phyloP scores from a whole-genome alignment of 192 early-diverging fungal genomes.

The Rhizophagus sp. region DNA sequence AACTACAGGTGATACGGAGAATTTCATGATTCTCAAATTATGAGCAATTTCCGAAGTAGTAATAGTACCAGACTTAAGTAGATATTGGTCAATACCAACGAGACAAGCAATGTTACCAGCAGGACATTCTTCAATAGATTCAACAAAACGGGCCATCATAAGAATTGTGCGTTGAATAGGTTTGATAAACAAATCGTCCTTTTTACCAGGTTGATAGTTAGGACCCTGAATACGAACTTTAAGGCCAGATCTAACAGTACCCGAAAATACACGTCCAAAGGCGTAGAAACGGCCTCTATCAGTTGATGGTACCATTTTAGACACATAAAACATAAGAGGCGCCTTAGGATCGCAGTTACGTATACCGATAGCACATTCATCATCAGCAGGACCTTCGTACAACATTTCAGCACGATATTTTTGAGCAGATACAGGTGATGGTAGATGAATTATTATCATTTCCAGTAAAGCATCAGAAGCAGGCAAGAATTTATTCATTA shows the following conservation, averaged over 20 bases:
- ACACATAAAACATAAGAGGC: slow-evolving; percentile 98
- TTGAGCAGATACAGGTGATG: slow-evolving; percentile 91
- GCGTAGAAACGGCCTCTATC: slow-evolving; percentile 99
- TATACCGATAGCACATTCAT: slow-evolving; percentile 91
- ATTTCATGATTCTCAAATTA: slow-evolving; percentile 99
- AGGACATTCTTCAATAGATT: slow-evolving; percentile 97
- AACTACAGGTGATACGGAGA: slow-evolving; percentile 98
- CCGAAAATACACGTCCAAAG: slow-evolving; percentile 99
- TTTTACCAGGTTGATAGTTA: slow-evolving; percentile 85
- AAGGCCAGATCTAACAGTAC: slow-evolving; percentile 92
- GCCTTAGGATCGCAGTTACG: slow-evolving; percentile 85
- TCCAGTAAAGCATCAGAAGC: slow-evolving; percentile 96
- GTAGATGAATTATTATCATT: slow-evolving; percentile 98
- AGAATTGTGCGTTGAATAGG: slow-evolving; percentile 96
- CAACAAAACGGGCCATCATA: slow-evolving; percentile 99
- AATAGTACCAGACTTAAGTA: slow-evolving; percentile 87
- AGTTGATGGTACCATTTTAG: slow-evolving; percentile 98
- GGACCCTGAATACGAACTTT: slow-evolving; percentile 99
- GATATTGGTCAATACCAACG: slow-evolving; percentile 98
- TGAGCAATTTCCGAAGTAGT: slow-evolving; percentile 92
- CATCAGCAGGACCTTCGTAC: slow-evolving; percentile 95
- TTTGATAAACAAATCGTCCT: slow-evolving; percentile 94
- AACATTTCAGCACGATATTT: slow-evolving; percentile 88
- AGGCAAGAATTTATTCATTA: slow-evolving; percentile 98
- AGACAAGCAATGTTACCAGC: slow-evolving; percentile 99